Conservation (phyloP, 1,284 basidiomycete genomes). For the Porphyrellus sp. region DNA sequence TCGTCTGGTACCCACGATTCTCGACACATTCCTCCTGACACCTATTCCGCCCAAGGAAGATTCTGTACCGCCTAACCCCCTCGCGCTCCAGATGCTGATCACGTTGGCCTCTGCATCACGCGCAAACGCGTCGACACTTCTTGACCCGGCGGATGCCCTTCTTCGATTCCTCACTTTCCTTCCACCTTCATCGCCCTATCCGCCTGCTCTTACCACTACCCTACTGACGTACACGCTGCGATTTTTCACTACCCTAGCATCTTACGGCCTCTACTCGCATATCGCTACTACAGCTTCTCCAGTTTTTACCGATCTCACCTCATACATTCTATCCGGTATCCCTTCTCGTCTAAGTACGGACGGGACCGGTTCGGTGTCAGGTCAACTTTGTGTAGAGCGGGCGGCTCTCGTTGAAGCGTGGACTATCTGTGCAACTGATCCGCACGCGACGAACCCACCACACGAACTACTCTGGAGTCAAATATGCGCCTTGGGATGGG, state of each 20-base stretch:
- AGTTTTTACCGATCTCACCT: slow-evolving; percentile 46
- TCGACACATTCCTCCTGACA: slow-evolving; percentile 56
- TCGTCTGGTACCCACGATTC: slow-evolving; percentile 52
- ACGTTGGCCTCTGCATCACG: slow-evolving; percentile 66
- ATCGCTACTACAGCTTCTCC: slow-evolving; percentile 62
- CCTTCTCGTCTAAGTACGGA: background rate
- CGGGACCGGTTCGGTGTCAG: slow-evolving; percentile 4
- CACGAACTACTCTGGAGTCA: slow-evolving; percentile 93
- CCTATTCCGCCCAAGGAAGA: slow-evolving; percentile 40
- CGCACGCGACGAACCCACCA: slow-evolving; percentile 80
- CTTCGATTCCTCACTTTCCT: slow-evolving; percentile 72
- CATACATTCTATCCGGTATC: slow-evolving; percentile 40
- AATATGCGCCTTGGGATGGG: slow-evolving; percentile 74
- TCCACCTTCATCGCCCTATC: slow-evolving; percentile 51
- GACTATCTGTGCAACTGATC: slow-evolving; percentile 83
- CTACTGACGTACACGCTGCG: slow-evolving; percentile 61
- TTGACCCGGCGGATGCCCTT: slow-evolving; percentile 59
- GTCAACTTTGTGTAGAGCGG: slow-evolving; percentile 47
- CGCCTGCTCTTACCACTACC: slow-evolving; percentile 41
- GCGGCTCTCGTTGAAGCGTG: slow-evolving; percentile 61
- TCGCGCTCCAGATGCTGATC: slow-evolving; percentile 58
- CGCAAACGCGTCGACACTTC: slow-evolving; percentile 57
- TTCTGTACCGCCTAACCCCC: slow-evolving; percentile 44
- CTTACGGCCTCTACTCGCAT: slow-evolving; percentile 75
- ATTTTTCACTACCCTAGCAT: slow-evolving; percentile 65